Conservation (phyloP, 768 basidiomycete species). For the Lactarius akahatsu region DNA sequence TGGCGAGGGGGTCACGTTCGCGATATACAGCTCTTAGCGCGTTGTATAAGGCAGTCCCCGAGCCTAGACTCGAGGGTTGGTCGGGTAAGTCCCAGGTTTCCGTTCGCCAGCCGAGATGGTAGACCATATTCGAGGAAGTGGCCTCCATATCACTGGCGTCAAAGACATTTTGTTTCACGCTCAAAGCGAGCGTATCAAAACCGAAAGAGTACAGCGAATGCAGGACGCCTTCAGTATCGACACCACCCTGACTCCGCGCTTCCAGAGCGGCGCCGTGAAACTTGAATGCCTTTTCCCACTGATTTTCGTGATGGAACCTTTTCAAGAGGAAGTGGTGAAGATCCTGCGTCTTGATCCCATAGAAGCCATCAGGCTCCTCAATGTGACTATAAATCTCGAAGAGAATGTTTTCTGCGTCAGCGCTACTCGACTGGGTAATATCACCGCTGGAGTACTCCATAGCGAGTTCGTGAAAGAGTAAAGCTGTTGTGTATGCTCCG, state of each 20-base stretch:
- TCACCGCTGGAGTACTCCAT: constrained; percentile 44
- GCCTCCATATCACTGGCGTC: constrained; percentile 35
- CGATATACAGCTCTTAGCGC: constrained; percentile 81
- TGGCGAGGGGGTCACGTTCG: constrained; percentile 56
- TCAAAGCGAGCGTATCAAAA: constrained; percentile 83
- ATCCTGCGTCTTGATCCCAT: constrained; percentile 81
- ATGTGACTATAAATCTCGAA: constrained; percentile 94
- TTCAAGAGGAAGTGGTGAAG: constrained; percentile 78
- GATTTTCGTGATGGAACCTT: constrained; percentile 87
- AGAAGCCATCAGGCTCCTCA: constrained; percentile 98
- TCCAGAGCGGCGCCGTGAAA: constrained; percentile 87
- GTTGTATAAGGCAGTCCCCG: constrained; percentile 67
- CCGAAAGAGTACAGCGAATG: constrained; percentile 87
- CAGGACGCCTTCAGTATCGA: constrained; percentile 63
- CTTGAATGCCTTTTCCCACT: constrained; percentile 89
- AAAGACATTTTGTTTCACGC: constrained; percentile 50
- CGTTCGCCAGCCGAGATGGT: constrained; percentile 90
- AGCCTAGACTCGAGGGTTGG: constrained; percentile 41
- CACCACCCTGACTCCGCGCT: constrained; percentile 45
- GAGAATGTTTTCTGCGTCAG: constrained; percentile 62
- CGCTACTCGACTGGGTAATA: constrained; percentile 34
- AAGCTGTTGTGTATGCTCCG: constrained; percentile 84
- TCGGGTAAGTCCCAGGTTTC: constrained; percentile 94
- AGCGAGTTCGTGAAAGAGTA: constrained; percentile 85
- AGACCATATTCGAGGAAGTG: constrained; percentile 53